These are phyloP conservation scores for Corchorus capsularis DNA, from an alignment of 345 rosid genomes.

Conservation along the genomic window DNA sequence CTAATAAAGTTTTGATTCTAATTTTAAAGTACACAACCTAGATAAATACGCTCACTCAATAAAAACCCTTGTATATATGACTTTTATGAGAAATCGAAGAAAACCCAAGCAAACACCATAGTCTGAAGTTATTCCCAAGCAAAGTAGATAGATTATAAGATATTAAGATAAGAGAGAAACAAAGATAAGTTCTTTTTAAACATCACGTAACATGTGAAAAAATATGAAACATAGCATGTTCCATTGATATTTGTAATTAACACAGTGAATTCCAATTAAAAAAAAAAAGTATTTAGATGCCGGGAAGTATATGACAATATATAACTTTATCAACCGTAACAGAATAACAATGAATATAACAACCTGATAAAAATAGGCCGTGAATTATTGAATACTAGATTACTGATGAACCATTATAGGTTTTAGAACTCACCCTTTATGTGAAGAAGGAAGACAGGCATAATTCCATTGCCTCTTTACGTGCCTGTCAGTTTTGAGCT, in stretches of 20 bases:
- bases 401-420: not conserved
- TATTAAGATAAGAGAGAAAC: not conserved
- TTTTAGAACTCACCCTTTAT: slow-evolving; percentile 65
- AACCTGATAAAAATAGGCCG: not conserved
- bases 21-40: not conserved
- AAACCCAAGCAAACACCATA: not conserved
- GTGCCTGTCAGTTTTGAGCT: slow-evolving; percentile 68
- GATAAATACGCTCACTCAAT: not conserved
- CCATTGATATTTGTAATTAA: too few species aligned
- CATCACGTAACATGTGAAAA: too few species aligned
- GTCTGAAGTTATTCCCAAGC: not conserved
- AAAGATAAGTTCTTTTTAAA: too few species aligned
- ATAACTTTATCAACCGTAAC: too few species aligned
- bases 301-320: too few species aligned
- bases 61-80: not conserved
- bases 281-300: too few species aligned
- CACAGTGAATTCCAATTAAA: too few species aligned
- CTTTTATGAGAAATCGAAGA: too few species aligned
- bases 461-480: too few species aligned
- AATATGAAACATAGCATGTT: too few species aligned
- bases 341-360: not conserved
- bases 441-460: slow-evolving; percentile 76
- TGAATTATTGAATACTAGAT: not conserved
- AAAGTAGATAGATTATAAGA: not conserved
- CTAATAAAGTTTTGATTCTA: slow-evolving; percentile 1